phyloP scores from a whole-genome alignment of 2,329 filamentous ascomycete species.

The Fusarium clavum region DNA sequence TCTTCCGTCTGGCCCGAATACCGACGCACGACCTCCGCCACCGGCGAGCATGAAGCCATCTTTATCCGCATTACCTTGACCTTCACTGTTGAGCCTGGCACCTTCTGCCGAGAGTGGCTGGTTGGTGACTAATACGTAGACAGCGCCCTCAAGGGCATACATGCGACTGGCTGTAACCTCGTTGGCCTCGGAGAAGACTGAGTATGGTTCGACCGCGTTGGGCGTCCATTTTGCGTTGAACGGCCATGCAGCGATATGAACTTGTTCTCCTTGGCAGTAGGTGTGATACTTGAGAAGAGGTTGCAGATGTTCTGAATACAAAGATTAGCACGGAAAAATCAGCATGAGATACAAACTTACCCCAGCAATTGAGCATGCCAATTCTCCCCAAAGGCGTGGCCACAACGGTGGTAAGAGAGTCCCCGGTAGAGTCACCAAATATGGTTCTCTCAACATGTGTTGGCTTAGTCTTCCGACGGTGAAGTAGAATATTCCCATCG shows the following conservation, averaged over 20 bases:
- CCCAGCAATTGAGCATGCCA: conserved; percentile 59
- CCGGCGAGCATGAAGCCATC: conserved; percentile 31
- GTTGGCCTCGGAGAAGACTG: conserved; percentile 38
- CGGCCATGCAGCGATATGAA: conserved; percentile 24
- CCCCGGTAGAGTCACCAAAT: conserved; percentile 55
- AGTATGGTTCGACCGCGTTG: conserved; percentile 38
- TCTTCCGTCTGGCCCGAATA: conserved; percentile 48
- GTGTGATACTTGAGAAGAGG: conserved; percentile 25
- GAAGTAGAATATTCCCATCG: conserved; percentile 52
- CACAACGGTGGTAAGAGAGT: not conserved
- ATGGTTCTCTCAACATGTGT: conserved; percentile 64
- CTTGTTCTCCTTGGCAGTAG: conserved; percentile 15
- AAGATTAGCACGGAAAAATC: not conserved
- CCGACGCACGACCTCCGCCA: conserved; percentile 43
- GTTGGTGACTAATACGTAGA: conserved; percentile 65
- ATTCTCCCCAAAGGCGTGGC: conserved; percentile 37
- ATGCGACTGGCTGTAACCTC: conserved; percentile 56
- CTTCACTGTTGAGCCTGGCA: conserved; percentile 46
- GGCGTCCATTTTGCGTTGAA: conserved; percentile 58
- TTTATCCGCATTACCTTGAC: conserved; percentile 48
- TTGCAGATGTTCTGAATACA: conserved; percentile 7
- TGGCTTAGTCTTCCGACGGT: conserved; percentile 62
- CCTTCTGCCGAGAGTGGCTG: conserved; percentile 56
- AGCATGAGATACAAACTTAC: not conserved
- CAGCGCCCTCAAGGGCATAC: conserved; percentile 66